phyloP scores from a whole-genome alignment of 2,329 filamentous ascomycete genomes.

The Colletotrichum neosansevieriae region DNA sequence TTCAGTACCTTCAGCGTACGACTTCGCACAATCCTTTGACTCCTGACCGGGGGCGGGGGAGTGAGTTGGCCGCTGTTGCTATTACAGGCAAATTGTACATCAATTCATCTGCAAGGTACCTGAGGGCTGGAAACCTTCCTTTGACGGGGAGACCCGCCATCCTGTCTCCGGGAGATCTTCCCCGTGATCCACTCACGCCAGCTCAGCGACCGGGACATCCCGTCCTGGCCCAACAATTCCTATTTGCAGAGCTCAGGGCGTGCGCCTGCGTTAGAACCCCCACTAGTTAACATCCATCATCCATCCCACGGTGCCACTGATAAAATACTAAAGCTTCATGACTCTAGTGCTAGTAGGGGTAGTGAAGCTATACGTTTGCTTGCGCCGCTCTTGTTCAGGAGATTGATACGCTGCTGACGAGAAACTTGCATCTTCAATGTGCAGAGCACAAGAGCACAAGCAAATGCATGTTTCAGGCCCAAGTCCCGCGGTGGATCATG shows the following conservation, averaged over 20 bases:
- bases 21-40: neutral
- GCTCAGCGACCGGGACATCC: conserved; percentile 27
- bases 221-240: conserved; percentile 19
- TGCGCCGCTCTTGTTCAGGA: neutral
- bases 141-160: conserved; percentile 14
- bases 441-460: neutral
- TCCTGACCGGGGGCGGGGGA: neutral
- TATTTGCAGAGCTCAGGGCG: conserved; percentile 29
- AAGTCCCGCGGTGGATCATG: conserved; percentile 10
- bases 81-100: neutral
- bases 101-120: neutral
- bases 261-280: neutral
- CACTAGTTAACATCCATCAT: neutral
- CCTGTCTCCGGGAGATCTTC: conserved; percentile 35
- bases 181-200: conserved; percentile 34
- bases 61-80: neutral
- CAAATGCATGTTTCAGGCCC: conserved; percentile 7
- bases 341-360: neutral
- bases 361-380: neutral
- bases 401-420: neutral
- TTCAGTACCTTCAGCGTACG: neutral
- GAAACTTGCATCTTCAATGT: neutral
- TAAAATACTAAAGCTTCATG: neutral
- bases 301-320: neutral
- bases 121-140: neutral